Evolutionary conservation across 169 alveolate genomes (phyloP).

Genomic region (Eimeria acervulina): DNA sequence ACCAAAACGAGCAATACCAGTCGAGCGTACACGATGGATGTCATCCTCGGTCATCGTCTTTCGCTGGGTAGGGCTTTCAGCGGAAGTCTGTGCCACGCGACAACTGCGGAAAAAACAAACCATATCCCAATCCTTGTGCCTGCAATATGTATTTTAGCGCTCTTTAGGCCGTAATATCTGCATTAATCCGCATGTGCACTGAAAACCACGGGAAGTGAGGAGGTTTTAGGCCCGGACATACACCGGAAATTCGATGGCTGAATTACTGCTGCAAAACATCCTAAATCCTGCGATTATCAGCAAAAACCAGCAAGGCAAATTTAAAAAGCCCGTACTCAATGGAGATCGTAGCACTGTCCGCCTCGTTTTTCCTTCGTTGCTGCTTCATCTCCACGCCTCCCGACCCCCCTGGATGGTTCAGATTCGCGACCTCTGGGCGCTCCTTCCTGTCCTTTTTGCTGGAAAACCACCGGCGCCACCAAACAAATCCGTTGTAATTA

Average conservation of each 20-base stretch:
- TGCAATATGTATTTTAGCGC: neutral
- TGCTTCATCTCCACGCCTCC: neutral
- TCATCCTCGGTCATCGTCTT: constrained; percentile 71
- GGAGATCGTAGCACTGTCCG: neutral
- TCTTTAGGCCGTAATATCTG: neutral
- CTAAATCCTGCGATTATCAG: neutral
- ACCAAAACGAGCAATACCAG: neutral
- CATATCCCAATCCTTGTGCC: too few relatives aligned
- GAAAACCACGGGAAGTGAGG: neutral
- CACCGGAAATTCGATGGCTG: neutral
- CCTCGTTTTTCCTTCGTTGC: neutral
- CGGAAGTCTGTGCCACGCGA: neutral
- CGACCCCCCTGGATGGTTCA: neutral
- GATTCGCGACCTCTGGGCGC: neutral
- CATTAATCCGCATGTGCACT: neutral
- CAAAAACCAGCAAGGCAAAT: too few relatives aligned
- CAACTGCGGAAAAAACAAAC: neutral
- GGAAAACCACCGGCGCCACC: neutral
- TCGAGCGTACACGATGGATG: constrained; percentile 47
- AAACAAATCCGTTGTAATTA: neutral
- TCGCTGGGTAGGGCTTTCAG: constrained; percentile 21
- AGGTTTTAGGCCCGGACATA: neutral
- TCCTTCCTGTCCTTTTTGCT: neutral
- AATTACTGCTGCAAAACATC: neutral
- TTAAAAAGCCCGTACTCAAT: neutral